Evolutionary conservation across 768 basidiomycete species (phyloP).

Genomic region (Lactarius sp.): DNA sequence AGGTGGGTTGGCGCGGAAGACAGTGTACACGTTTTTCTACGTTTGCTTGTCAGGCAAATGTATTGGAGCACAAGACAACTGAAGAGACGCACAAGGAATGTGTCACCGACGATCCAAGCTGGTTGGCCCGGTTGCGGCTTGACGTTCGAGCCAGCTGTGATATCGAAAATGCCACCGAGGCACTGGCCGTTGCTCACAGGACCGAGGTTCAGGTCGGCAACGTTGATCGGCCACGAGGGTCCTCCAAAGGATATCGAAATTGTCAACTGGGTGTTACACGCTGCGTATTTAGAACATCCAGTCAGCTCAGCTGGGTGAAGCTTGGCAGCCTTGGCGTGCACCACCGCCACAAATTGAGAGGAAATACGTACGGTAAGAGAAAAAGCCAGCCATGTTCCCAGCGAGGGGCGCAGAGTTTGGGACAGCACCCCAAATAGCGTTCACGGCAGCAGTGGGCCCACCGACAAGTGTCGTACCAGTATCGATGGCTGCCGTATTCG

Average conservation of each 20-base stretch:
- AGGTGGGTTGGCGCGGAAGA: too few species aligned
- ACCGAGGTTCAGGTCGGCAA: slow-evolving; percentile 79
- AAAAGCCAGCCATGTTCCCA: slow-evolving; percentile 49
- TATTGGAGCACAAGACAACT: too few species aligned
- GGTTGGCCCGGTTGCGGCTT: slow-evolving; percentile 33
- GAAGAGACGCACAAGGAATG: slow-evolving; percentile 29
- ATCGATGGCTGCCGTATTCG: slow-evolving; percentile 75
- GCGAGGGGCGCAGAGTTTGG: slow-evolving; percentile 46
- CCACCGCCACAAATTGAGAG: neutral
- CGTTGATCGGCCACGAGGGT: slow-evolving; percentile 65
- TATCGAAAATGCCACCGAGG: slow-evolving; percentile 67
- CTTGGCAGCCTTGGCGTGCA: neutral
- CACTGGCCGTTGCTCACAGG: slow-evolving; percentile 34
- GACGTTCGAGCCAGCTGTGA: slow-evolving; percentile 47
- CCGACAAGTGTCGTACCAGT: slow-evolving; percentile 70
- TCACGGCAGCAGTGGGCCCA: slow-evolving; percentile 37
- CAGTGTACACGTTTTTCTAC: too few species aligned
- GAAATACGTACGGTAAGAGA: slow-evolving; percentile 46
- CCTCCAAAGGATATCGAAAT: slow-evolving; percentile 62
- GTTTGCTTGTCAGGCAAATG: too few species aligned
- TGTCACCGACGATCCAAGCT: slow-evolving; percentile 43
- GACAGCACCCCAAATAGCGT: slow-evolving; percentile 60
- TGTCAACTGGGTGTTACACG: slow-evolving; percentile 55
- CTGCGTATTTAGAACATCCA: slow-evolving; percentile 35
- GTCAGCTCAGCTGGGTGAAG: neutral